Percentiles rank a stretch among this genome's conserved stretches.
These are phyloP conservation scores for Magnusiomyces fungicola DNA, from an alignment of 1,139 yeast genomes.

Conservation along the genomic window DNA sequence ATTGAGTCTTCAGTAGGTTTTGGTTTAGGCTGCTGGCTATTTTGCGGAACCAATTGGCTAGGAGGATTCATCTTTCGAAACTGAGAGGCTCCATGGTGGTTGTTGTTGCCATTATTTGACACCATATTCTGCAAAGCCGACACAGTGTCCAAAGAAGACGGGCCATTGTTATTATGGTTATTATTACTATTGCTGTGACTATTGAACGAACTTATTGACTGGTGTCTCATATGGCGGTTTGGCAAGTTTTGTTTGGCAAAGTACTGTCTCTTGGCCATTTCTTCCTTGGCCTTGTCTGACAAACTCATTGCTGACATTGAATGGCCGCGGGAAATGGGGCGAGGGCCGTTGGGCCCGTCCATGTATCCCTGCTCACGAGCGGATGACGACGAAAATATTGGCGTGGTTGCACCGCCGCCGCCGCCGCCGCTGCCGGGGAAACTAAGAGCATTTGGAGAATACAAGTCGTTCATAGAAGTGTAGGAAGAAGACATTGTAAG, in stretches of 20 bases:
- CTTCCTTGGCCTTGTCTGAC: conserved; percentile 7
- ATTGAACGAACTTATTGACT: no score
- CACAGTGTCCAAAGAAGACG: background rate
- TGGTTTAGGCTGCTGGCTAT: background rate
- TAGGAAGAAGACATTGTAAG: conserved; percentile 10
- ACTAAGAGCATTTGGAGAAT: conserved; percentile 9
- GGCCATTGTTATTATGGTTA: background rate
- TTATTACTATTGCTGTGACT: background rate
- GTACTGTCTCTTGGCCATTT: conserved; percentile 1
- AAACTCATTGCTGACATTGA: conserved; percentile 6
- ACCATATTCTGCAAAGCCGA: conserved; percentile 4
- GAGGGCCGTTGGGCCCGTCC: conserved; percentile 5
- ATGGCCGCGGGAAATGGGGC: conserved; percentile 7
- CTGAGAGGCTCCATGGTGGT: background rate
- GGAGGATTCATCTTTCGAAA: background rate
- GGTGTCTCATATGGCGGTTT: background rate
- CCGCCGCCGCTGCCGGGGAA: conserved; percentile 4
- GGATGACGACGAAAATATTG: conserved; percentile 3
- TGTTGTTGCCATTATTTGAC: background rate
- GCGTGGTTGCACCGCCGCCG: background rate
- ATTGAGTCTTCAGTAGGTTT: background rate
- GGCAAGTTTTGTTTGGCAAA: background rate
- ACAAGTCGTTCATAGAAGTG: conserved; percentile 12
- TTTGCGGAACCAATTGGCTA: background rate
- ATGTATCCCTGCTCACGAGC: conserved; percentile 8